Evolutionary conservation across 2,329 filamentous ascomycete genomes (phyloP).

Genomic region (Cladosporium halotolerans): DNA sequence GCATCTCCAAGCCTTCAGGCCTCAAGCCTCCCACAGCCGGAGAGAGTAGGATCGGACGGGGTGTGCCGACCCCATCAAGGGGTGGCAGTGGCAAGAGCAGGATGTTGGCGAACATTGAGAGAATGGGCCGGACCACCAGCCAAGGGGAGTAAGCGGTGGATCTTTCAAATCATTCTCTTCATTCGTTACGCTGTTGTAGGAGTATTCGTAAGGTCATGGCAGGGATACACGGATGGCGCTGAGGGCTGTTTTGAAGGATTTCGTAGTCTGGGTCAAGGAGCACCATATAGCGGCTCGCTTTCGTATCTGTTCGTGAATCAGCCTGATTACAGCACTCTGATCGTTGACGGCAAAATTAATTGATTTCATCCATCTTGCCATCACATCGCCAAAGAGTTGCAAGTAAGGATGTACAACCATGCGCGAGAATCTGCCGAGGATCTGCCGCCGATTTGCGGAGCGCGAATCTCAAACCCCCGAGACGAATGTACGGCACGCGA

Average conservation of each 20-base stretch:
- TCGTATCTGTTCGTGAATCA: too few species aligned
- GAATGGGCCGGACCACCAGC: slow-evolving; percentile 64
- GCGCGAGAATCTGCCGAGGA: too few species aligned
- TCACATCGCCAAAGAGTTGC: too few species aligned
- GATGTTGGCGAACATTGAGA: slow-evolving; percentile 80
- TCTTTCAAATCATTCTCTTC: neutral
- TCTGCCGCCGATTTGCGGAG: too few species aligned
- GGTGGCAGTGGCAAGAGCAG: slow-evolving; percentile 53
- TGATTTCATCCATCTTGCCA: too few species aligned
- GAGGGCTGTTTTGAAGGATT: neutral
- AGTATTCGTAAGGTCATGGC: neutral
- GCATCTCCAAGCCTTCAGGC: slow-evolving; percentile 43
- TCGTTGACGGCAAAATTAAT: too few species aligned
- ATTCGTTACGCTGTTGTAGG: neutral
- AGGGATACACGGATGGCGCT: slow-evolving; percentile 2
- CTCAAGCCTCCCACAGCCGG: slow-evolving; percentile 51
- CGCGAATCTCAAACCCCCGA: too few species aligned
- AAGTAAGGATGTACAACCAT: too few species aligned
- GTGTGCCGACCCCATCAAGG: slow-evolving; percentile 20
- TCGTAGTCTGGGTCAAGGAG: slow-evolving; percentile 7
- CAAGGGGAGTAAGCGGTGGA: slow-evolving; percentile 12
- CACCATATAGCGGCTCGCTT: too few species aligned
- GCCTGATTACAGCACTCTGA: too few species aligned
- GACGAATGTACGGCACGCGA: too few species aligned
- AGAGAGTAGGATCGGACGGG: slow-evolving; percentile 42